Evolutionary conservation across 345 rosid species (phyloP).

Genomic region (Gynandropsis gynandra): DNA sequence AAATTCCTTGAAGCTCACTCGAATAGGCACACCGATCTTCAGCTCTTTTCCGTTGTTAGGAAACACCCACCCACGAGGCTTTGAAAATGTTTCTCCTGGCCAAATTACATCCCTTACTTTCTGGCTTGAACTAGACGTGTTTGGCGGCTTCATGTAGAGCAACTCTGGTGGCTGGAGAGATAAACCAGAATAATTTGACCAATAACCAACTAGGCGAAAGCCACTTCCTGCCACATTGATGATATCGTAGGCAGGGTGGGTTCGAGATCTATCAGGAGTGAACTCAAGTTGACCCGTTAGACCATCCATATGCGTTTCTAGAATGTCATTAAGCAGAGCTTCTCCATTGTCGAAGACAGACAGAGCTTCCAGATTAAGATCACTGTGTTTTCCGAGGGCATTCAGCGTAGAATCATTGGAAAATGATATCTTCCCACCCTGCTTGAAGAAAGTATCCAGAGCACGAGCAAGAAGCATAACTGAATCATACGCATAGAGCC

Average conservation of each 20-base stretch:
- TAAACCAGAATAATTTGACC: slow-evolving; percentile 90
- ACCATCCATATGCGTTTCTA: slow-evolving; percentile 55
- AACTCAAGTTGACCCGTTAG: slow-evolving; percentile 74
- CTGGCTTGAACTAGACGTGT: slow-evolving; percentile 43
- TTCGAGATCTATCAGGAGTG: slow-evolving; percentile 43
- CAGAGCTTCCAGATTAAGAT: slow-evolving; percentile 66
- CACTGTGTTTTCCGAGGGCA: slow-evolving; percentile 33
- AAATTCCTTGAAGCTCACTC: slow-evolving; percentile 67
- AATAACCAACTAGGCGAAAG: slow-evolving; percentile 66
- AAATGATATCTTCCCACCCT: slow-evolving; percentile 70
- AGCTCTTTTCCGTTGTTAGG: slow-evolving; percentile 80
- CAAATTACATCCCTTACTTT: slow-evolving; percentile 60
- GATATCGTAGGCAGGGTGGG: slow-evolving; percentile 68
- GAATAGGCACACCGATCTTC: slow-evolving; percentile 74
- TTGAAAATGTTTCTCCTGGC: slow-evolving; percentile 77
- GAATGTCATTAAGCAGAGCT: slow-evolving; percentile 49
- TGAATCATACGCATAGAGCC: slow-evolving; percentile 81
- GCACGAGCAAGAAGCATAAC: slow-evolving; percentile 82
- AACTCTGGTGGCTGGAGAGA: slow-evolving; percentile 59
- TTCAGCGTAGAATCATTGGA: slow-evolving; percentile 60
- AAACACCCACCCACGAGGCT: slow-evolving; percentile 95
- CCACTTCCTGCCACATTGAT: slow-evolving; percentile 87
- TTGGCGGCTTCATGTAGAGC: slow-evolving; percentile 47
- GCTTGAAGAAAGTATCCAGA: slow-evolving; percentile 57
- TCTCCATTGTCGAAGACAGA: slow-evolving; percentile 57